phyloP scores from a whole-genome alignment of 768 basidiomycete genomes.

The Trametes cubensis region DNA sequence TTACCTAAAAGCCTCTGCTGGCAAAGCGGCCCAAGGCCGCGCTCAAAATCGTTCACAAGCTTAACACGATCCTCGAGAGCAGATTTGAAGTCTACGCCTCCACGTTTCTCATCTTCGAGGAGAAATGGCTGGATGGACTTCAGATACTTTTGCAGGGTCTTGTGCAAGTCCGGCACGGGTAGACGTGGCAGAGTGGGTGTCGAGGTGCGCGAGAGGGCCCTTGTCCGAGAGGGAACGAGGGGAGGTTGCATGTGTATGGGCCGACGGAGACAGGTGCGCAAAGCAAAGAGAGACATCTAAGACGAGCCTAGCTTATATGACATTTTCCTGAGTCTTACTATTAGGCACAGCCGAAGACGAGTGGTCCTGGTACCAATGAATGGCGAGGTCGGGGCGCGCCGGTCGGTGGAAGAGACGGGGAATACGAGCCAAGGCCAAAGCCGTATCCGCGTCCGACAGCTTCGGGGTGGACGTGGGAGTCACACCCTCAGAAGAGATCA shows the following conservation, averaged over 20 bases:
- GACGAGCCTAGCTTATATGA: too few relatives aligned
- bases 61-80: slow-evolving; percentile 58
- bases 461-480: slow-evolving; percentile 40
- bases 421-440: neutral
- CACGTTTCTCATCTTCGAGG: slow-evolving; percentile 68
- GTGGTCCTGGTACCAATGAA: slow-evolving; percentile 45
- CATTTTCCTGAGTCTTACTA: neutral
- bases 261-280: neutral
- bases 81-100: slow-evolving; percentile 51
- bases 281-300: slow-evolving; percentile 2
- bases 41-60: slow-evolving; percentile 70
- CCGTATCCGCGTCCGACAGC: neutral
- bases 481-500: slow-evolving; percentile 59
- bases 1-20: slow-evolving; percentile 77
- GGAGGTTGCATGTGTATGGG: slow-evolving; percentile 11
- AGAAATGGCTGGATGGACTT: slow-evolving; percentile 78
- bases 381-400: slow-evolving; percentile 68
- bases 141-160: slow-evolving; percentile 78
- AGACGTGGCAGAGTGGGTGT: slow-evolving; percentile 58
- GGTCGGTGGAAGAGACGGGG: neutral
- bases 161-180: slow-evolving; percentile 78
- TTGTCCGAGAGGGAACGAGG: neutral
- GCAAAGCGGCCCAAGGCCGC: slow-evolving; percentile 64
- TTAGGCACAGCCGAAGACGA: too few relatives aligned
- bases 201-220: slow-evolving; percentile 8